phyloP scores from a whole-genome alignment of 75 land plant genomes.

The Adiantum capillusveneris region DNA sequence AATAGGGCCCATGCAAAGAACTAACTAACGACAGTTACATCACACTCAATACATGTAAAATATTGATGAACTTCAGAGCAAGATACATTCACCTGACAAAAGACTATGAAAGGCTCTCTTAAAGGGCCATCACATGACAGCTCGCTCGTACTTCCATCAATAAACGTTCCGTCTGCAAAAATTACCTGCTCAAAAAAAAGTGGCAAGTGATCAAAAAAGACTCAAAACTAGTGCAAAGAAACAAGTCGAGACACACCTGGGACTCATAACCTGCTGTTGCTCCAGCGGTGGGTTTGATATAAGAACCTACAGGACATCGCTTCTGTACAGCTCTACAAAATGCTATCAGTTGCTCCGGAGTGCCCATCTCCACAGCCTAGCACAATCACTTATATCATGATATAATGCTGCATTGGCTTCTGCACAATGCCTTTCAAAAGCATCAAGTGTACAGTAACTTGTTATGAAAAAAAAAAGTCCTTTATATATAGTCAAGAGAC shows the following conservation, averaged over 20 bases:
- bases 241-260: slow-evolving; percentile 40
- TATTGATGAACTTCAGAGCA: too few relatives aligned
- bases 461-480: too few relatives aligned
- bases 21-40: too few relatives aligned
- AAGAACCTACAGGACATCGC: slow-evolving; percentile 82
- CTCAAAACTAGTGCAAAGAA: too few relatives aligned
- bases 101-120: slow-evolving; percentile 75
- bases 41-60: too few relatives aligned
- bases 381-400: background rate
- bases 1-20: too few relatives aligned
- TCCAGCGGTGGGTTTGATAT: slow-evolving; percentile 75
- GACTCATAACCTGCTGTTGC: slow-evolving; percentile 89
- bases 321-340: slow-evolving; percentile 91
- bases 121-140: slow-evolving; percentile 98
- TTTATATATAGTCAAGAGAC: too few relatives aligned
- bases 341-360: slow-evolving; percentile 57
- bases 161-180: slow-evolving; percentile 97
- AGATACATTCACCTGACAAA: slow-evolving; percentile 60
- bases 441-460: too few relatives aligned
- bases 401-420: too few relatives aligned
- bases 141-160: slow-evolving; percentile 97
- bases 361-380: slow-evolving; percentile 90
- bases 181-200: slow-evolving; percentile 49
- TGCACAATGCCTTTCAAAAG: too few relatives aligned
- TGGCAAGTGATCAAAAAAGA: background rate